Evolutionary conservation across 768 basidiomycete species (phyloP).

Genomic region (Mycena galopus): DNA sequence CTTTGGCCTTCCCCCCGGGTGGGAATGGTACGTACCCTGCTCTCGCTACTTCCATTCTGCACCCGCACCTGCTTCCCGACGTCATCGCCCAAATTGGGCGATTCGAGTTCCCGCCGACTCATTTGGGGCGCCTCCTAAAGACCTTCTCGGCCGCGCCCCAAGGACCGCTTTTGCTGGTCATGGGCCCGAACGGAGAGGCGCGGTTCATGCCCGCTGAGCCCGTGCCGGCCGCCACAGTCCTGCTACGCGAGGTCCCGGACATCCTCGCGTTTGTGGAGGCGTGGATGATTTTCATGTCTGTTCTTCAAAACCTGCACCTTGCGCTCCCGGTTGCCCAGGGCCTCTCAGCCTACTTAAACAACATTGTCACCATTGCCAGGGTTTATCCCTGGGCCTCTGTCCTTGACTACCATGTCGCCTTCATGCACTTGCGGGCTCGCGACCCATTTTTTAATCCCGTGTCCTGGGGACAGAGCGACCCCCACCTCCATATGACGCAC

Average conservation of each 20-base stretch:
- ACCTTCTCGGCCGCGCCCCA: neutral
- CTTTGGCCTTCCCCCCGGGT: neutral
- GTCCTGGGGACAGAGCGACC: too few species aligned
- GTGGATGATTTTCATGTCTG: constrained; percentile 4
- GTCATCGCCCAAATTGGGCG: constrained; percentile 9
- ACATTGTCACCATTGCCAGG: neutral
- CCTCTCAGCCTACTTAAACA: neutral
- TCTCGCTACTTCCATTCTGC: constrained; percentile 1
- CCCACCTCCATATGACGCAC: too few species aligned
- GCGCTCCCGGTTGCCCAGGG: neutral
- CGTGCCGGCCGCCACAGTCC: neutral
- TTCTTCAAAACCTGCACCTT: neutral
- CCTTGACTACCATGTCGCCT: neutral
- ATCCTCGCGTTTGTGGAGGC: constrained; percentile 4
- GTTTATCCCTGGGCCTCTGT: constrained; percentile 1
- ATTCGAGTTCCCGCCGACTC: constrained; percentile 14
- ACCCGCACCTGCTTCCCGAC: constrained; percentile 18
- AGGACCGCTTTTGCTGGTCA: neutral
- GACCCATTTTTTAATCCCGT: neutral
- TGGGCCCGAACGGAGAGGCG: neutral
- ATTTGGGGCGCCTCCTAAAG: neutral
- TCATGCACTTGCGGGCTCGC: too few species aligned
- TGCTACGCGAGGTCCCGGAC: constrained; percentile 12
- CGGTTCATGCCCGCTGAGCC: neutral
- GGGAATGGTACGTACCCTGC: constrained; percentile 13